Conservation (phyloP, 768 basidiomycete species). For the Leccinellum rugosiceps region DNA sequence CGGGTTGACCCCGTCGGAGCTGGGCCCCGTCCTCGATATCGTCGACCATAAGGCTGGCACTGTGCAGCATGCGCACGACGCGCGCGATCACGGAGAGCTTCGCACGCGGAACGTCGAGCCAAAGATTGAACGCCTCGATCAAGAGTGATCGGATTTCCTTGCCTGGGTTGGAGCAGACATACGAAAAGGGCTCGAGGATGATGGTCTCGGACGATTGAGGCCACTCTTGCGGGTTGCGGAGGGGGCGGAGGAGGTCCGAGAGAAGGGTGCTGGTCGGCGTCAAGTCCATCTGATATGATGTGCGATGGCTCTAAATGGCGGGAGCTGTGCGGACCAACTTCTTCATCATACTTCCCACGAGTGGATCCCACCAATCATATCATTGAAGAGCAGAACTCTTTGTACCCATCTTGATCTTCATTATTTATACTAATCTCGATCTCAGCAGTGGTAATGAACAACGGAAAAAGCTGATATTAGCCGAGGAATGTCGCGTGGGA, state of each 20-base stretch:
- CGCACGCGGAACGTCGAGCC: constrained; percentile 78
- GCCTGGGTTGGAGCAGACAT: constrained; percentile 80
- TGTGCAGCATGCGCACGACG: constrained; percentile 93
- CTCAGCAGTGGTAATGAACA: not conserved
- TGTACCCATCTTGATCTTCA: no score
- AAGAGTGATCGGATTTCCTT: constrained; percentile 89
- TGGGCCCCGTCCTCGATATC: constrained; percentile 94
- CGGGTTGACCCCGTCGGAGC: constrained; percentile 79
- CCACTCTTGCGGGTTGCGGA: constrained; percentile 22
- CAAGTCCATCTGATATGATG: not conserved
- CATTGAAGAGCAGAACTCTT: constrained; percentile 23
- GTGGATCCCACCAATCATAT: constrained; percentile 42
- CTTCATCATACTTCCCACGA: not conserved
- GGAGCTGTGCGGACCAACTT: not conserved
- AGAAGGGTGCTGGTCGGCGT: constrained; percentile 13
- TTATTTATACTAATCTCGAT: no score
- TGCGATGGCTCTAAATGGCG: not conserved
- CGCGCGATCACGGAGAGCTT: constrained; percentile 71
- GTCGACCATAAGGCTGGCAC: constrained; percentile 91
- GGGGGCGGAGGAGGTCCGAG: constrained; percentile 18
- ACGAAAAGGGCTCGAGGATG: constrained; percentile 84
- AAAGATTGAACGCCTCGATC: constrained; percentile 89
- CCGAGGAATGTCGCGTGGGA: no score
- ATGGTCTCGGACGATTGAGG: constrained; percentile 35
- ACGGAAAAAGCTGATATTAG: no score